Base-by-base conservation (phyloP, 192 early-diverging fungal species). In the Linnemannia schmuckeri region DNA sequence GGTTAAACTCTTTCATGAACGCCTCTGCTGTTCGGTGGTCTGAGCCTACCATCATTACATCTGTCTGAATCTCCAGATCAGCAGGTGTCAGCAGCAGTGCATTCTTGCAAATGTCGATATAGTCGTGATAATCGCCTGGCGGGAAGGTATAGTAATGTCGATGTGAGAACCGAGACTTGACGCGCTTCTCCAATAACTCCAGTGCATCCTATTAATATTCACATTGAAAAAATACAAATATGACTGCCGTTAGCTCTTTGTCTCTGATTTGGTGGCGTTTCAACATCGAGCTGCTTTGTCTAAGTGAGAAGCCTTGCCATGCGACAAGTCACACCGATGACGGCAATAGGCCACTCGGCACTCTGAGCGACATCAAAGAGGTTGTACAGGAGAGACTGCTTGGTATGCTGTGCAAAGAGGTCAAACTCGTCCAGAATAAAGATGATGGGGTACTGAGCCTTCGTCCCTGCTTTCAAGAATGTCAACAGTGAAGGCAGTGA, bases 391-490 rank as follows among this genome's bases (percentile, higher is more conserved):
- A 99, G 90, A 3, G 95, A 92, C 80, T 99, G 97, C 72, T 97
- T 98, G n/a, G 96, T 93, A 76, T 98, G 97, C 74, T 95, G 92
- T 0, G 96, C 95, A 89, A 99, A 97, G 44, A 96, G 82, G 88
- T 99, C 97, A 87, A 99, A 96, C 80, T 98, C 97, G 61, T 99
- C 98, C 57, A 99, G 88, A 22, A 98, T 89, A 89, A 99, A 96
- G 27, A 99, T 84, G 6, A 99, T 90, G 1, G 96, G 96, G 37
- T 91, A 42, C 79, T 92, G 47, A 55, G 79, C 80, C 46, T 66
- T 88, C 22, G 89, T 83, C 20, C 94, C 94, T n/a, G 90, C 78
- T 42, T 93, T 91, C 6, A 97, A 89, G 10, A 94, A 90, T 3
- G 89, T 84, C 15, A 96, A 81, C n/a, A 96, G 82, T 76, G 89